Conservation (phyloP, 192 early-diverging fungal genomes). For the Coemansia erecta region DNA sequence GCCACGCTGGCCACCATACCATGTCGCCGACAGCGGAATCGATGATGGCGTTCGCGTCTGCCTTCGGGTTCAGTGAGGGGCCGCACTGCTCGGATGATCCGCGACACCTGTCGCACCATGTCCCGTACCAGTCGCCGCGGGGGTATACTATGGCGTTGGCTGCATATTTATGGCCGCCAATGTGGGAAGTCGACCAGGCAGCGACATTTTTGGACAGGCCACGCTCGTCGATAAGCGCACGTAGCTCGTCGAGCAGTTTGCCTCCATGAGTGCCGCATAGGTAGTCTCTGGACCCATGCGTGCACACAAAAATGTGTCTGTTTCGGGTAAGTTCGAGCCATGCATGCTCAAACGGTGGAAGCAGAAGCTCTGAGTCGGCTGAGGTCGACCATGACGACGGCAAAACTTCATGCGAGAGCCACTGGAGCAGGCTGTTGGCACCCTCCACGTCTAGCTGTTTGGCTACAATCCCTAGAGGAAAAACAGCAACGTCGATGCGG, state of each 20-base stretch:
- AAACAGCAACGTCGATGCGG: slow-evolving; percentile 42
- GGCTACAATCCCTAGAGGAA: slow-evolving; percentile 38
- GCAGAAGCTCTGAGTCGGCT: slow-evolving; percentile 10
- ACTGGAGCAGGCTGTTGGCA: slow-evolving; percentile 21
- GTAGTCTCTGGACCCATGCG: slow-evolving; percentile 42
- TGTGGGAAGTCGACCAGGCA: slow-evolving; percentile 50
- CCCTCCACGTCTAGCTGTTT: slow-evolving; percentile 35
- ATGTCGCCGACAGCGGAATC: slow-evolving; percentile 24
- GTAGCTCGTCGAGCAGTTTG: slow-evolving; percentile 28
- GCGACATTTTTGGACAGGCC: slow-evolving; percentile 21
- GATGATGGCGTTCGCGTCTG: slow-evolving; percentile 31
- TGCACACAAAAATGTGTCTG: slow-evolving; percentile 53
- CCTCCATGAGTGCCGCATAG: slow-evolving; percentile 40
- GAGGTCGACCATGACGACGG: slow-evolving; percentile 32
- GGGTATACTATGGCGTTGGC: slow-evolving; percentile 53
- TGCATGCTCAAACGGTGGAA: slow-evolving; percentile 32
- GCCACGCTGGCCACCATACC: slow-evolving; percentile 53
- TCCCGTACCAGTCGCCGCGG: slow-evolving; percentile 54
- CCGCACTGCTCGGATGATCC: not conserved
- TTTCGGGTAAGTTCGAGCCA: slow-evolving; percentile 43
- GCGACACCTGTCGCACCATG: slow-evolving; percentile 39
- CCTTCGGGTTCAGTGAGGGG: not conserved
- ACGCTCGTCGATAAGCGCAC: slow-evolving; percentile 19
- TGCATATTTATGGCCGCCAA: slow-evolving; percentile 55
- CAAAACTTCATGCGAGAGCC: slow-evolving; percentile 29